phyloP scores from a whole-genome alignment of 805 yeast genomes.

The Helenozyma rhizophorensis region DNA sequence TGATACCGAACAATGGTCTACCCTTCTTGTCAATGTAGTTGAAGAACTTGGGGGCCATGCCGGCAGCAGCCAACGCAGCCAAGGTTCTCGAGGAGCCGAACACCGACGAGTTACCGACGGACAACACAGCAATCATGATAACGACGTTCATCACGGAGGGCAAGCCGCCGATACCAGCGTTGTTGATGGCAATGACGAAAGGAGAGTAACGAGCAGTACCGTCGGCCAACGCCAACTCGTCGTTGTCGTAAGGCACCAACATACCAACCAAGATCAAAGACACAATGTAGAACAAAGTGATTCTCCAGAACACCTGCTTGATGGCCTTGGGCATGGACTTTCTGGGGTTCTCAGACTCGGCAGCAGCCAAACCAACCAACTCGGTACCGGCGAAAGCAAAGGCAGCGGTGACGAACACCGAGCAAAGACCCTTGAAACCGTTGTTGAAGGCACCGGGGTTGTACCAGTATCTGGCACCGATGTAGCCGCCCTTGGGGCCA shows the following conservation, averaged over 20 bases:
- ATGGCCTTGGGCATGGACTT: constrained; percentile 60
- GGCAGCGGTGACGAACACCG: constrained; percentile 56
- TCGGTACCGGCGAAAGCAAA: constrained; percentile 68
- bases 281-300: constrained; percentile 52
- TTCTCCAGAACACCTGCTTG: constrained; percentile 63
- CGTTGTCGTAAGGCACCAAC: constrained; percentile 49
- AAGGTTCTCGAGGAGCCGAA: constrained; percentile 71
- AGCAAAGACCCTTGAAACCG: constrained; percentile 62
- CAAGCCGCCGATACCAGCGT: constrained; percentile 58
- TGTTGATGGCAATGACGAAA: constrained; percentile 64
- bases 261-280: constrained; percentile 38
- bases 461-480: constrained; percentile 59
- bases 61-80: constrained; percentile 65
- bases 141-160: constrained; percentile 75
- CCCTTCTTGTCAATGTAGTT: constrained; percentile 39
- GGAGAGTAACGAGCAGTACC: constrained; percentile 58
- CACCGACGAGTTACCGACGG: constrained; percentile 74
- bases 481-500: constrained; percentile 46
- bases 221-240: constrained; percentile 40
- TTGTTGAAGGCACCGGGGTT: constrained; percentile 55
- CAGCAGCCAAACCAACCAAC: constrained; percentile 60
- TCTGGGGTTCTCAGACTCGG: constrained; percentile 60
- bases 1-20: constrained; percentile 38
- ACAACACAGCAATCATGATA: constrained; percentile 64
- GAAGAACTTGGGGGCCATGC: constrained; percentile 55